These are phyloP conservation scores for Crithidia fasciculata DNA, from an alignment of 208 protist species.

Conservation along the genomic window DNA sequence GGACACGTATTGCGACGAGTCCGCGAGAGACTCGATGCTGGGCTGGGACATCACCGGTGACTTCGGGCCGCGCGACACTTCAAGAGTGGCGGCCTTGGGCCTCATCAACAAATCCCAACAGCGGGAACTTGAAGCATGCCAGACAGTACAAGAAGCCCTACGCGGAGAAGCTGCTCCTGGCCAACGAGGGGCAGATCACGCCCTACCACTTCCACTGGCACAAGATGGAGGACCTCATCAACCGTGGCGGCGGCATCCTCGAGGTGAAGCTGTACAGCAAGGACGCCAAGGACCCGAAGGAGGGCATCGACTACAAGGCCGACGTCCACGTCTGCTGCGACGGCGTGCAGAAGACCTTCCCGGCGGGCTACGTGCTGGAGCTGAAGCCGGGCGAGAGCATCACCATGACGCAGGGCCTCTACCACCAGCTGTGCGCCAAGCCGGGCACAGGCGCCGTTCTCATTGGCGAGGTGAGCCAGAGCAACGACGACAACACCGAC, in stretches of 20 bases:
- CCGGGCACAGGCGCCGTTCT: conserved; percentile 12
- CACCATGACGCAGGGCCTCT: conserved; percentile 26
- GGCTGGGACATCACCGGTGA: conserved; percentile 30
- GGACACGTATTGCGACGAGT: not conserved
- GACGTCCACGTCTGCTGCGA: conserved; percentile 22
- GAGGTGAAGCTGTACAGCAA: conserved; percentile 11
- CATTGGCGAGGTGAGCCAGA: conserved; percentile 20
- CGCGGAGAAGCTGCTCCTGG: conserved; percentile 17
- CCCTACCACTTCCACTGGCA: conserved; percentile 29
- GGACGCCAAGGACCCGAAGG: conserved; percentile 9
- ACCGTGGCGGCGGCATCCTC: conserved; percentile 25
- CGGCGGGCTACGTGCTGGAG: conserved; percentile 17
- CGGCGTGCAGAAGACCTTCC: conserved; percentile 17
- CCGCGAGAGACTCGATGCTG: conserved; percentile 23
- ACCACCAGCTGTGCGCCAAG: conserved; percentile 26
- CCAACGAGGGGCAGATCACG: conserved; percentile 15
- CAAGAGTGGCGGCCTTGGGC: conserved; percentile 14
- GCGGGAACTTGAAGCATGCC: conserved; percentile 15
- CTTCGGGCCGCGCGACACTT: conserved; percentile 27
- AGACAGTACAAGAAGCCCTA: conserved; percentile 3
- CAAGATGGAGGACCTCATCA: conserved; percentile 26
- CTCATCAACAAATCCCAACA: conserved; percentile 19
- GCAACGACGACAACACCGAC: conserved; percentile 32
- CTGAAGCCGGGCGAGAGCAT: conserved; percentile 22
- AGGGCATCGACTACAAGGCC: conserved; percentile 19